phyloP scores from a whole-genome alignment of 805 yeast genomes.

The Metschnikowia koreensis region DNA sequence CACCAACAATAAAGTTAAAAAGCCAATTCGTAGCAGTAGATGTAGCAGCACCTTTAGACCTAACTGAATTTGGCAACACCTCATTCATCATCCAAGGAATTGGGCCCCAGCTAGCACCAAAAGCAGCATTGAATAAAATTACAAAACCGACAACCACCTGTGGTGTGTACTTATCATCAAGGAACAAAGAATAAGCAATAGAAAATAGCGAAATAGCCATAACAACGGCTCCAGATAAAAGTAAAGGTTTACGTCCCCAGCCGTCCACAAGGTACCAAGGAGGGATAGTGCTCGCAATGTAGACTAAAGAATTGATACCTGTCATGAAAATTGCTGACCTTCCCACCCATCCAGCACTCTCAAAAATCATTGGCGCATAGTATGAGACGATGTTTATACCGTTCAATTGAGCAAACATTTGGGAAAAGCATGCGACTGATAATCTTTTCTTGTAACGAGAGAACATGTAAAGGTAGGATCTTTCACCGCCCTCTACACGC shows the following conservation, averaged over 20 bases:
- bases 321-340: conserved; percentile 87
- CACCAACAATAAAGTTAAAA: conserved; percentile 89
- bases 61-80: conserved; percentile 76
- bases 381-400: conserved; percentile 92
- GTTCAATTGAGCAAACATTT: conserved; percentile 88
- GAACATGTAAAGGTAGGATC: conserved; percentile 74
- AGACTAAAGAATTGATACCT: conserved; percentile 55
- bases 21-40: conserved; percentile 94
- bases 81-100: conserved; percentile 92
- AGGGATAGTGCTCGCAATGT: conserved; percentile 61
- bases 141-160: conserved; percentile 72
- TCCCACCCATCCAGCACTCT: conserved; percentile 93
- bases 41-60: conserved; percentile 87
- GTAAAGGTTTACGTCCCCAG: conserved; percentile 90
- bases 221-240: conserved; percentile 71
- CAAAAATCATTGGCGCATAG: conserved; percentile 91
- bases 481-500: conserved; percentile 74
- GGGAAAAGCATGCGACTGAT: conserved; percentile 85
- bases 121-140: conserved; percentile 74
- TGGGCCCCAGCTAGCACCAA: conserved; percentile 94
- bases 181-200: conserved; percentile 54
- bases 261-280: conserved; percentile 89
- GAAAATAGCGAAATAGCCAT: conserved; percentile 72
- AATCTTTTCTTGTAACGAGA: conserved; percentile 72
- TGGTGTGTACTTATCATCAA: conserved; percentile 52